These are phyloP conservation scores for Oryza glumipatula DNA, from an alignment of 176 grass and related monocot genomes.

Conservation along the genomic window DNA sequence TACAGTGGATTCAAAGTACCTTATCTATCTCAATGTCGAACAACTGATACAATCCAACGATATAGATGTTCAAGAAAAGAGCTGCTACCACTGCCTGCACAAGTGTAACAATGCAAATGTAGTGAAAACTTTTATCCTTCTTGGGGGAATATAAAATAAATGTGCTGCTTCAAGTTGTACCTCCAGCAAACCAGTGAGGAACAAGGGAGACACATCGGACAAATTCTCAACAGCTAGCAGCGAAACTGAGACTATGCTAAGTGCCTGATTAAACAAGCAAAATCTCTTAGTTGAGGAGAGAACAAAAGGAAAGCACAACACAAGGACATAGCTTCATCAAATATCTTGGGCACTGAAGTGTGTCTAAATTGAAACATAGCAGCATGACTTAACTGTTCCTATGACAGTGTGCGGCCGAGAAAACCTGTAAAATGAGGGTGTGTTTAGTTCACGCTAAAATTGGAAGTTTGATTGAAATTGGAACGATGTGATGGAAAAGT, in stretches of 20 bases:
- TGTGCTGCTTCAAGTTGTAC: conserved; percentile 45
- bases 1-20: conserved; percentile 41
- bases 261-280: conserved; percentile 63
- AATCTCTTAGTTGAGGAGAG: conserved; percentile 40
- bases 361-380: conserved; percentile 20
- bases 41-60: conserved; percentile 95
- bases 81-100: conserved; percentile 73
- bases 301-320: not conserved
- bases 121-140: conserved; percentile 24
- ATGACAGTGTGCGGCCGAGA: conserved; percentile 93
- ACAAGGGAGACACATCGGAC: conserved; percentile 84
- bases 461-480: too few relatives aligned
- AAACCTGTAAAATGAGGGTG: conserved; percentile 81
- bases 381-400: conserved; percentile 91
- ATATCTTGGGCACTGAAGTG: not conserved
- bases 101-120: conserved; percentile 19
- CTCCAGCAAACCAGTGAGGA: conserved; percentile 84
- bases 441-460: too few relatives aligned
- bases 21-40: conserved; percentile 98
- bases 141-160: conserved; percentile 27
- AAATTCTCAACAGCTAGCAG: conserved; percentile 77
- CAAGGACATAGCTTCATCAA: conserved; percentile 4
- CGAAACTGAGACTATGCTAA: conserved; percentile 98
- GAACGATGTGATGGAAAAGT: too few relatives aligned
- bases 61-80: conserved; percentile 99